Conservation (phyloP, 2,329 filamentous ascomycete genomes). For the Nothopassalora personata region DNA sequence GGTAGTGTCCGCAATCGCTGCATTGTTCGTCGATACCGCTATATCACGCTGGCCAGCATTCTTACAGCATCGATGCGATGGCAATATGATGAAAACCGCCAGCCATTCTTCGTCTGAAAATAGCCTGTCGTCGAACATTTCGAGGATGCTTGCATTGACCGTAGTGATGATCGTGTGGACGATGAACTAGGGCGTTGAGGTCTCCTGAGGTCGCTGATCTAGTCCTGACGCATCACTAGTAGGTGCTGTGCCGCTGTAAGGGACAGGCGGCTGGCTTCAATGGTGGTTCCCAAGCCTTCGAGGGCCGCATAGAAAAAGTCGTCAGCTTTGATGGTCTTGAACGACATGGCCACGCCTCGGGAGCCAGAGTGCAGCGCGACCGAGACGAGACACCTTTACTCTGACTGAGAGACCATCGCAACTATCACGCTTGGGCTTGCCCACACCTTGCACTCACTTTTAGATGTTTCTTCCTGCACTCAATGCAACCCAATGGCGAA, state of each 20-base stretch:
- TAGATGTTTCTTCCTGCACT: conserved; percentile 57
- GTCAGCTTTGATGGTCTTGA: not conserved
- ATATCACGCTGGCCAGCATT: conserved; percentile 77
- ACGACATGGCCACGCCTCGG: no score
- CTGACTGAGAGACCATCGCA: no score
- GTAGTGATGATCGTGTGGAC: conserved; percentile 35
- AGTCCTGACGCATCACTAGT: not conserved
- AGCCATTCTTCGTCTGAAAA: conserved; percentile 64
- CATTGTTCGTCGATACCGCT: conserved; percentile 35
- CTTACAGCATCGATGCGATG: conserved; percentile 78
- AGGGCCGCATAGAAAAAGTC: conserved; percentile 60
- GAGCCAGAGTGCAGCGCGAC: not conserved
- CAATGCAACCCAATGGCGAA: conserved; percentile 30
- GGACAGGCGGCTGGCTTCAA: not conserved
- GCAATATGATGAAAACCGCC: conserved; percentile 74
- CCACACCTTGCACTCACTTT: conserved; percentile 41
- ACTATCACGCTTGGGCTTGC: not conserved
- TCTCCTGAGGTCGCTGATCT: not conserved
- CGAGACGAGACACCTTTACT: no score
- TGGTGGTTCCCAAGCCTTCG: not conserved
- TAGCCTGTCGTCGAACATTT: conserved; percentile 72
- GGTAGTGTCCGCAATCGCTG: conserved; percentile 38
- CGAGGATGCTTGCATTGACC: conserved; percentile 52
- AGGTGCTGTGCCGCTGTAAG: not conserved
- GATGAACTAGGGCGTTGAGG: conserved; percentile 19